Evolutionary conservation across 2,329 filamentous ascomycete genomes (phyloP), one percentile per base, ranked within the genome.

Genomic region (Rhynchosporium graminicola): DNA sequence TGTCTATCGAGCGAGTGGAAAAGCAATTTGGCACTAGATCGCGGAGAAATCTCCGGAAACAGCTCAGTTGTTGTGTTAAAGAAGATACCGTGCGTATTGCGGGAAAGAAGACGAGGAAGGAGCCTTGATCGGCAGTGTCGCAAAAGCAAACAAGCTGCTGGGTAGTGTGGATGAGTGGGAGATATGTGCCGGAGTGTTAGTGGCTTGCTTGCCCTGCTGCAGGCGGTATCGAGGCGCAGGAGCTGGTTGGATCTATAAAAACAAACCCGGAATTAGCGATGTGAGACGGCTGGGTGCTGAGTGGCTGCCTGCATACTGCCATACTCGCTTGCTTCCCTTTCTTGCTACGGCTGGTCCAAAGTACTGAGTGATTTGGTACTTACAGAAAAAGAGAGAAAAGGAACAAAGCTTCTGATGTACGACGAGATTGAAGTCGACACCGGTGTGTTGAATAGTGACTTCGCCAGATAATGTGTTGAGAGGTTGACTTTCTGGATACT

Each of bases 261-360:
- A 36, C 36, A 20, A 40, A 40, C 51, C 51, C 51, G 40, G 51
- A n/a, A 29, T 54, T 54, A 54, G 51, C 51, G 33, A 54, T 20
- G n/a, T 54, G 33, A 33, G 20, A 54, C 3, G 20, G 36, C 15
- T 33, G n/a, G 20, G 26, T 28, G 33, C 51, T 20, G 38, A 54
- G 65, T 66, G 63, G 57, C 59, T 60, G 55, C 45, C 59, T 33
- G 43, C 28, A 43, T 55, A 26, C 58, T 36, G 6, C 6, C 33
- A 43, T 55, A 26, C 58, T 36, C 33, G 33, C 33, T 36, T 36
- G 33, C 54, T 57, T 40, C 12, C 8, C 31, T 38, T 54, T 6
- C 51, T 59, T 52, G 59, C 42, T 61, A 65, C 60, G 63, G 60
- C 63, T 63, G 60, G 59, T 57, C 63, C 65, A 62, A 61, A 54